Evolutionary conservation across 177 flowering plant genomes (phyloP).

Genomic region (Tripterygium wilfordii): DNA sequence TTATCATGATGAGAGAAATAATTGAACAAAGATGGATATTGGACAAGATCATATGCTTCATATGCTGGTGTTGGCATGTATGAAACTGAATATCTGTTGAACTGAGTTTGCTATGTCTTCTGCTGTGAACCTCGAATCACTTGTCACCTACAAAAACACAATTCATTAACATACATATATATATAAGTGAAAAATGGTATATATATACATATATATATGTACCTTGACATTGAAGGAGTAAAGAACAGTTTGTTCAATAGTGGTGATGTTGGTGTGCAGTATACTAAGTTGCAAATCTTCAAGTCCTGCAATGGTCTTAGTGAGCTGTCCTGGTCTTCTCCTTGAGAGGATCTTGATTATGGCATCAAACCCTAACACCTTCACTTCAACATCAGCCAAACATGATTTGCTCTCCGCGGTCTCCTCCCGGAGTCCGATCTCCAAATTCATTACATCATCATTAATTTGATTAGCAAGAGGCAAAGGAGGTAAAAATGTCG

Average conservation of each 20-base stretch:
- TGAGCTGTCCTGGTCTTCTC: conserved; percentile 83
- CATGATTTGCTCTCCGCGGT: conserved; percentile 77
- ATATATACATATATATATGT: too few relatives aligned
- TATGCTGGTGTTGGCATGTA: conserved; percentile 60
- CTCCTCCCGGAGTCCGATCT: conserved; percentile 51
- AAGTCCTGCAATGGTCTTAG: conserved; percentile 71
- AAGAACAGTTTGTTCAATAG: conserved; percentile 93
- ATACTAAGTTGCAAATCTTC: conserved; percentile 81
- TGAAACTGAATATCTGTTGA: conserved; percentile 80
- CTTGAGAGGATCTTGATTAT: conserved; percentile 84
- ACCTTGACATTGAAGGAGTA: conserved; percentile 97
- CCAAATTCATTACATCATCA: conserved; percentile 35
- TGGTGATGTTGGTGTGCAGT: conserved; percentile 91
- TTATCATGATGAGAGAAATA: neutral
- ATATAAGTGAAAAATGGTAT: too few relatives aligned
- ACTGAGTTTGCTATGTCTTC: conserved; percentile 85
- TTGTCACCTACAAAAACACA: too few relatives aligned
- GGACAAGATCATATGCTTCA: conserved; percentile 6
- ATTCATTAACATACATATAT: neutral
- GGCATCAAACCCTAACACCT: conserved; percentile 76
- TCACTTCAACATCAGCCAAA: conserved; percentile 89
- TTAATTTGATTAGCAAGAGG: conserved; percentile 30
- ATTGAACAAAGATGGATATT: neutral
- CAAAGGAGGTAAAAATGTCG: conserved; percentile 31
- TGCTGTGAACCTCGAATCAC: conserved; percentile 65